Evolutionary conservation across 2,329 filamentous ascomycete genomes (phyloP).

Genomic region (Rutstroemia sp.): DNA sequence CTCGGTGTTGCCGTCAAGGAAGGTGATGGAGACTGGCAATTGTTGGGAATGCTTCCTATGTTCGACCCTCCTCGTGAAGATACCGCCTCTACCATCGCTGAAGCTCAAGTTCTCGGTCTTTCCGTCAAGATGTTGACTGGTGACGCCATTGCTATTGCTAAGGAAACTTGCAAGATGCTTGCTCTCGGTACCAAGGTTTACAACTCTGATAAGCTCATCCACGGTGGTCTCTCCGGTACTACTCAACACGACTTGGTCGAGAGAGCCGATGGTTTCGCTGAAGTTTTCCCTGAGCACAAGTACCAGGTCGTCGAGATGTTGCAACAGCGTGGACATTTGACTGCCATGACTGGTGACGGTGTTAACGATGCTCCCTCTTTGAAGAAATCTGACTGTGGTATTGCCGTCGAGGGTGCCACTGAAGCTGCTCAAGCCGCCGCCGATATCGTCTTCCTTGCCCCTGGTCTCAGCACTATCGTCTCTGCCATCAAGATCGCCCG

Average conservation of each 20-base stretch:
- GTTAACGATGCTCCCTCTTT: constrained; percentile 90
- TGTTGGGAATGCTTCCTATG: constrained; percentile 72
- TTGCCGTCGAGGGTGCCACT: constrained; percentile 86
- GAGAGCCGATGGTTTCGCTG: constrained; percentile 89
- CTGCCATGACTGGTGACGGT: constrained; percentile 94
- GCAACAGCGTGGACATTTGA: constrained; percentile 86
- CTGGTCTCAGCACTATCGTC: constrained; percentile 85
- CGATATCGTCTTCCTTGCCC: constrained; percentile 90
- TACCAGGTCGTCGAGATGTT: constrained; percentile 91
- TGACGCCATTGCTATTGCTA: constrained; percentile 72
- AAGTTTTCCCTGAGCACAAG: constrained; percentile 94
- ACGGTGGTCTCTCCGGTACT: constrained; percentile 65
- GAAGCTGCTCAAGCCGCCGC: constrained; percentile 86
- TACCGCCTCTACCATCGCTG: constrained; percentile 70
- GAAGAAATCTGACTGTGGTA: constrained; percentile 92
- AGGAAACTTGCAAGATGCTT: constrained; percentile 78
- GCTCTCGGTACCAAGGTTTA: constrained; percentile 74
- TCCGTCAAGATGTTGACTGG: constrained; percentile 77
- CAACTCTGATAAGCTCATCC: constrained; percentile 71
- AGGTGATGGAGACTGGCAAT: constrained; percentile 62
- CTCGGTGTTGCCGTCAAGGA: constrained; percentile 74
- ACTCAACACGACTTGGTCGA: constrained; percentile 72
- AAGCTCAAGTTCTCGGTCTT: constrained; percentile 69
- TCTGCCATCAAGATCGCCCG: constrained; percentile 88
- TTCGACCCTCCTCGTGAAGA: constrained; percentile 75